Base-by-base conservation (phyloP, 768 basidiomycete genomes). In the Boletellus sp. region DNA sequence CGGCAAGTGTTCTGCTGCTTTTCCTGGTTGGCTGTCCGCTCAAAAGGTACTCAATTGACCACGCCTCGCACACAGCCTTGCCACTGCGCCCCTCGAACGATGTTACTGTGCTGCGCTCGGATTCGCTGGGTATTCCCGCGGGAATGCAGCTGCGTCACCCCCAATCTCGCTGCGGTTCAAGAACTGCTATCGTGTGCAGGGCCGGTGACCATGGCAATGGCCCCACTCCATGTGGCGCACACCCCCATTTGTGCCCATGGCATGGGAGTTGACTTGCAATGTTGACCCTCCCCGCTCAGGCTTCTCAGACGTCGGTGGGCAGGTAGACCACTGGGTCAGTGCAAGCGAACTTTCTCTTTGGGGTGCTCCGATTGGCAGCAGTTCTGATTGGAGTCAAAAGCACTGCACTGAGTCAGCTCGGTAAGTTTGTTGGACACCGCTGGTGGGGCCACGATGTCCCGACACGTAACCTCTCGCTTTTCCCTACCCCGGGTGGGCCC, bases 371-470 rank as follows among this genome's bases (percentile, higher is more conserved):
- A 32, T 13, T 19, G 37, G 17, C 9, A 20, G 3, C 17, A 12
- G n/a, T 23, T 16, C 31, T 37, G 20, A 38, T 35, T 35, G 12
- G 38, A 26, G 22, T 10, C 26, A 42, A 26, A 10, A 47, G 15
- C 8, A 40, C 40, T 13, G 35, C 34, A 37, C 43, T 23, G 53
- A 53, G 49, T 64, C 62, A 64, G 24, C 20, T 46, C 62, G 62
- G 62, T 33, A 2, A 55, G 17, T 19, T 36, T 32, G 9, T 15
- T 47, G 34, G 19, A 56, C 24, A 31, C 62, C 62, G 62, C 15
- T 20, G n/a, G 6, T 24, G 6, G 31, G 12, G 9, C 10, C 4
- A n/a, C 42, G 38, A 20, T n/a, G 26, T 33, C 36, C 19, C 6
- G 28, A 34, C 38, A 48, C 46, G 45, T 42, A 56, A 32, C 1